phyloP scores from a whole-genome alignment of 2,329 filamentous ascomycete species.

The Venturia pyrina region DNA sequence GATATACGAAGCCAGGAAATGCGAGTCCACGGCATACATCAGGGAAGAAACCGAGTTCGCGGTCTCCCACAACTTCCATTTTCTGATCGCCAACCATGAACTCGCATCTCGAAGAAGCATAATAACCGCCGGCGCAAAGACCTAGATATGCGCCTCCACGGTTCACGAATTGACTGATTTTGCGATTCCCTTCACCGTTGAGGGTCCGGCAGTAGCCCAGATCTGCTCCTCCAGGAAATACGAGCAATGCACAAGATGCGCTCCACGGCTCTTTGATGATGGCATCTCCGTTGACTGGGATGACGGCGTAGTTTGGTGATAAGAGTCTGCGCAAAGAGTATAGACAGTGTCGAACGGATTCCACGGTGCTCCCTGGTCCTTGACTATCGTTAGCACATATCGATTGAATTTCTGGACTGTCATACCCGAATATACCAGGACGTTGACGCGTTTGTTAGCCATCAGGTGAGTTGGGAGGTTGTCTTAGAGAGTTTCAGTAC shows the following conservation, averaged over 20 bases:
- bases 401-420: conserved; percentile 2
- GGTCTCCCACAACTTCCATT: conserved; percentile 74
- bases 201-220: conserved; percentile 79
- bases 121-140: conserved; percentile 92
- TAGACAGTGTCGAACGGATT: conserved; percentile 83
- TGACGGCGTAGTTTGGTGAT: conserved; percentile 85
- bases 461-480: conserved; percentile 32
- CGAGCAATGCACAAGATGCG: conserved; percentile 74
- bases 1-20: conserved; percentile 82
- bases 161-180: conserved; percentile 77
- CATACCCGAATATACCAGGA: conserved; percentile 83
- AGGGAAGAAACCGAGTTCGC: conserved; percentile 83
- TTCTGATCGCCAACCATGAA: conserved; percentile 78
- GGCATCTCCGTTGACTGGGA: conserved; percentile 66
- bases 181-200: conserved; percentile 78
- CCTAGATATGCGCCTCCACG: conserved; percentile 79
- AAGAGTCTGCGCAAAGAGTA: conserved; percentile 78
- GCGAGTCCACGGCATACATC: conserved; percentile 78
- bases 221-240: conserved; percentile 91
- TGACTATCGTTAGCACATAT: conserved; percentile 2
- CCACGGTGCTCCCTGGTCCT: conserved; percentile 78
- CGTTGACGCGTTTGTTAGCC: conserved; percentile 66
- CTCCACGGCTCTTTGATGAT: conserved; percentile 89
- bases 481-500: background rate
- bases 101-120: conserved; percentile 70